Evolutionary conservation across 257 asterid species (phyloP), one percentile per base, ranked within the genome.

Genomic region (Rauvolfia tetraphylla): DNA sequence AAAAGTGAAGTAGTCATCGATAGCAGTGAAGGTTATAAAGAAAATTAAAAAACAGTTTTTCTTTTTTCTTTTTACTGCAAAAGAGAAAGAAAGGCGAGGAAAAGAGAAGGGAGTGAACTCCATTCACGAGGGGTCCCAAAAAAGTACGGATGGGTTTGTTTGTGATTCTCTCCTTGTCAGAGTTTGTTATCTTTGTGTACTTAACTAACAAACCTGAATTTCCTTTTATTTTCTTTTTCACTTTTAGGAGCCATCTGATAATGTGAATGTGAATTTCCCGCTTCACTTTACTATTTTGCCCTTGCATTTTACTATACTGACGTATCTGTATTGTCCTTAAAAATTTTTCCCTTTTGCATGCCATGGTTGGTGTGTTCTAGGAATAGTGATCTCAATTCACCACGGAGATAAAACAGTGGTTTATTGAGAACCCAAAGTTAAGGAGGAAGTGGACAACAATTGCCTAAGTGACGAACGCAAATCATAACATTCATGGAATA

Each of bases 171-270:
- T 68, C 39, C 76, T 59, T 84, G 79, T 38, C 84, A 75, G 83
- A 84, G 75, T 42, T 84, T 84, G 83, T 80, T 80, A 80, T 78
- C 75, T 78, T 75, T 71, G 75, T 75, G 79, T 80, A 77, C 82
- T 73, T 77, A 77, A 68, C 84, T 54, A 83, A 76, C 79, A 75
- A 83, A 73, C 84, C 82, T 77, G 76, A 42, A 10, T 56, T 73
- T 61, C 76, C n/a, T 23, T 65, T 39, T 53, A 46, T 31, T 11
- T 42, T 33, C 41, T 67, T 79, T 70, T 42, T 42, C 44, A 44
- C 56, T 44, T 70, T 69, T 46, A 70, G 44, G 48, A 56, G 17
- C 0, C 70, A 72, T 73, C 78, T 79, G 73, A 61, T 27, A 0
- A 8, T 39, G 0, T 20, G 18, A 0, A 8, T 39, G 0, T 20